Evolutionary conservation across 2,329 filamentous ascomycete species (phyloP), one percentile per base, ranked within the genome.

Genomic region (Scedosporium dehoogii): DNA sequence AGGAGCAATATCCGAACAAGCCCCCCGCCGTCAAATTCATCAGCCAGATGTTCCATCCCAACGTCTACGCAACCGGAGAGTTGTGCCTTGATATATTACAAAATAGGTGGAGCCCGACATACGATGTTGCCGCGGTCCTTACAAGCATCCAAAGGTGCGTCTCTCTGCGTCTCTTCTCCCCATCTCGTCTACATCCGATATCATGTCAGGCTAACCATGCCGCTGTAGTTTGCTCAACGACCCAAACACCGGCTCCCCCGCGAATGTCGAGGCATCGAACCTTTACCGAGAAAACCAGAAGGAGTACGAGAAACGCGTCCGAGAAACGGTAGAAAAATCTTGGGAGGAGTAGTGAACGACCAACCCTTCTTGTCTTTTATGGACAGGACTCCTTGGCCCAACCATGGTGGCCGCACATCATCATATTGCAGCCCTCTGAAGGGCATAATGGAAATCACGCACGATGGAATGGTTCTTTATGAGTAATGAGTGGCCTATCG

Each of bases 1-100:
- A 97, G 73, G 94, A 99, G 75, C 92, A 96, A 71, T 99, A 99
- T 70, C 94, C 94, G 33, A 99, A 97, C 78, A 97, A 97, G 75
- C 94, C 94, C 4, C 94, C 94, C 0, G 90, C 92, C 41, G 94
- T 97, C 77, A 97, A 97, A 73, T 99, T 99, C 74, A 96, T 99
- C 74, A 96, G 91, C 75, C 87, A 94, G 74, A 99, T 99, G 94
- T 99, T 99, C 76, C 94, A 99, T 70, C 94, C 94, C 18, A 99
- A 99, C 72, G 94, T 99, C 63, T 99, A 99, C 73, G 92, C 90
- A 61, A 97, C 92, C 0, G 94, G 94, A 65, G 94, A 99, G 78
- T 82, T 99, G 59, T 99, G 94, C 72, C 79, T 99, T 67, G 94
- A 99, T 72, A 99, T 99, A 68, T 76, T 99, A 64, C 94, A 99